Percentiles rank a stretch among this genome's conserved stretches.
Evolutionary conservation across 2,329 filamentous ascomycete genomes (phyloP).

Genomic region (Drechslerella dactyloides): DNA sequence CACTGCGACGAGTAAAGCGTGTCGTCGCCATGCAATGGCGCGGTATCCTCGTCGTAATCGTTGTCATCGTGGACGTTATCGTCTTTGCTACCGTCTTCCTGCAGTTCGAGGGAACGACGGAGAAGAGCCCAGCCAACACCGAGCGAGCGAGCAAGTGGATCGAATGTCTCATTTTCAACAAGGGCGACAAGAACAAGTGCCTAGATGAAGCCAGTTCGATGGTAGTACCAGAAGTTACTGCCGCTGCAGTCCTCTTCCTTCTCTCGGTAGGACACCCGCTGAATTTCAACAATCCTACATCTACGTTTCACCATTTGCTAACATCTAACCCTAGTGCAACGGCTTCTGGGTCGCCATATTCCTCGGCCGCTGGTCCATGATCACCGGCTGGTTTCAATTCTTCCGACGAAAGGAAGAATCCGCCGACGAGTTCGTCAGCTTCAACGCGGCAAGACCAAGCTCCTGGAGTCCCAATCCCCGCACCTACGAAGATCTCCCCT

Average conservation of each 20-base stretch:
- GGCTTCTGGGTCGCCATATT: slow-evolving; percentile 85
- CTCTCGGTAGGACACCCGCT: slow-evolving; percentile 71
- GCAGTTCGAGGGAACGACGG: slow-evolving; percentile 74
- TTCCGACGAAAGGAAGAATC: slow-evolving; percentile 62
- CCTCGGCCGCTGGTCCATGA: slow-evolving; percentile 82
- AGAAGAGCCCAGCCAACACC: slow-evolving; percentile 66
- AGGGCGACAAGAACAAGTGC: slow-evolving; percentile 71
- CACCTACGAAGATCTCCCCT: slow-evolving; percentile 46
- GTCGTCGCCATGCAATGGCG: slow-evolving; percentile 94
- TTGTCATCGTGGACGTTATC: slow-evolving; percentile 88
- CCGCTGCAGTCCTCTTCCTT: slow-evolving; percentile 81
- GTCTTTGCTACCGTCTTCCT: slow-evolving; percentile 94
- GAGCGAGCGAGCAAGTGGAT: slow-evolving; percentile 71
- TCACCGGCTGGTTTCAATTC: slow-evolving; percentile 79
- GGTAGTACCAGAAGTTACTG: slow-evolving; percentile 75
- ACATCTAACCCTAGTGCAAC: slow-evolving; percentile 66
- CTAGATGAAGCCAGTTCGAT: slow-evolving; percentile 66
- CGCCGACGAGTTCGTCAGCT: slow-evolving; percentile 84
- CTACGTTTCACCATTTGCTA: slow-evolving; percentile 37
- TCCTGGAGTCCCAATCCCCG: slow-evolving; percentile 62
- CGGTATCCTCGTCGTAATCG: slow-evolving; percentile 84
- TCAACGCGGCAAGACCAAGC: slow-evolving; percentile 75
- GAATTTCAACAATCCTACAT: slow-evolving; percentile 24
- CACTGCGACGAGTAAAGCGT: slow-evolving; percentile 82
- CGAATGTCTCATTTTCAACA: slow-evolving; percentile 68